Evolutionary conservation across 164 flowering plant species (phyloP).

Genomic region (Chimonanthus praecox): DNA sequence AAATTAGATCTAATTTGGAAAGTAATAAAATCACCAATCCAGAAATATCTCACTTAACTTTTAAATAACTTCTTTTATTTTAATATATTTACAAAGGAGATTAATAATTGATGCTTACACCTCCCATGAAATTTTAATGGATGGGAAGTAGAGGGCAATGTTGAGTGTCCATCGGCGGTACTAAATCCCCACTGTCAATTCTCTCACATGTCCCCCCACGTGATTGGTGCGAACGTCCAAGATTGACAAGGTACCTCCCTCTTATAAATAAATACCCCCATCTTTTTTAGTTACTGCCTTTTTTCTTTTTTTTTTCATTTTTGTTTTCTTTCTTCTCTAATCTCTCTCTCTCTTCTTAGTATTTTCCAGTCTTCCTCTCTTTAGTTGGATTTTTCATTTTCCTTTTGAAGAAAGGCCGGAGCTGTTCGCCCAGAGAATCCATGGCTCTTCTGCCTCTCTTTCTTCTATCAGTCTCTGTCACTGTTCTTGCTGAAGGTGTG

Average conservation of each 20-base stretch:
- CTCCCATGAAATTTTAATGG: too few species aligned
- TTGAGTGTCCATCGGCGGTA: too few species aligned
- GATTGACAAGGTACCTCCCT: neutral
- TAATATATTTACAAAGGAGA: too few species aligned
- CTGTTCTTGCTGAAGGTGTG: constrained; percentile 1
- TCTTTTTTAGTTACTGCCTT: neutral
- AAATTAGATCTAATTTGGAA: too few species aligned
- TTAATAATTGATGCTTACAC: too few species aligned
- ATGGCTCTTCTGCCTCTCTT: constrained; percentile 1
- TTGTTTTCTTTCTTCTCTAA: neutral
- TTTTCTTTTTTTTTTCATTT: neutral
- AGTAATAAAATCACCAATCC: too few species aligned
- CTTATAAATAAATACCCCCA: too few species aligned
- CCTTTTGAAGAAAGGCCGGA: neutral
- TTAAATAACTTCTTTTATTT: too few species aligned
- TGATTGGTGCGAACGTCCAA: neutral
- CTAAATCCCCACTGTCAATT: neutral
- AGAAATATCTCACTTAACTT: too few species aligned
- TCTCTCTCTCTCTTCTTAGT: neutral
- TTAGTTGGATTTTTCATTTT: neutral
- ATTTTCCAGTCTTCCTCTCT: neutral
- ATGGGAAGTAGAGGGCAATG: too few species aligned
- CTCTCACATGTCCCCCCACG: neutral
- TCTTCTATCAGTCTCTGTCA: neutral
- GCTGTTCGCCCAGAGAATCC: neutral